Conservation (phyloP, 208 protist genomes). For the Lotmaria passim region DNA sequence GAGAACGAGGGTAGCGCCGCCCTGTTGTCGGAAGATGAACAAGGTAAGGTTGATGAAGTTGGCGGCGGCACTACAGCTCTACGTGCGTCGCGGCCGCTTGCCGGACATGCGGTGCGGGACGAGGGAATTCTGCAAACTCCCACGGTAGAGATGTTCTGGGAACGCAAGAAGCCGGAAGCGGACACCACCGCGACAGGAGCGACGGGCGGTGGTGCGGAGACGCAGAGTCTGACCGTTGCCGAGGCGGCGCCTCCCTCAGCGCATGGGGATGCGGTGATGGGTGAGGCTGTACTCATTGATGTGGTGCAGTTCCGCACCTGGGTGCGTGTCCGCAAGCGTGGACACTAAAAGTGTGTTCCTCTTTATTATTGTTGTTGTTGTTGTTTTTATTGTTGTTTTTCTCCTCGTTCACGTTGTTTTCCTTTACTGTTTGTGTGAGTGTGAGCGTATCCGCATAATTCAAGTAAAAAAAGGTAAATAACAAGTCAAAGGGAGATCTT, state of each 20-base stretch:
- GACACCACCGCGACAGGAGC: not conserved
- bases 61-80: not conserved
- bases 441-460: too few relatives aligned
- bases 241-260: not conserved
- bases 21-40: too few relatives aligned
- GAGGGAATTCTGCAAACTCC: conserved; percentile 59
- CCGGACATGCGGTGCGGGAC: conserved; percentile 40
- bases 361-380: conserved; percentile 24
- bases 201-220: not conserved
- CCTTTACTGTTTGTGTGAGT: too few relatives aligned
- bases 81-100: conserved; percentile 13
- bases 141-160: conserved; percentile 69
- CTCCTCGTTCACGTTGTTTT: not conserved
- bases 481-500: too few relatives aligned
- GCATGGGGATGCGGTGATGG: conserved; percentile 15
- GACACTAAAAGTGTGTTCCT: too few relatives aligned
- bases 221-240: not conserved
- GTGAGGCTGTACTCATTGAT: conserved; percentile 62
- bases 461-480: too few relatives aligned
- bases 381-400: not conserved
- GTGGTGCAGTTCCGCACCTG: conserved; percentile 71
- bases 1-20: not conserved
- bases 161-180: conserved; percentile 18
- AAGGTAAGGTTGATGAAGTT: too few relatives aligned
- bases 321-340: conserved; percentile 54